phyloP scores from a whole-genome alignment of 306 rosid species.

The Dalbergia cochinchinensis region DNA sequence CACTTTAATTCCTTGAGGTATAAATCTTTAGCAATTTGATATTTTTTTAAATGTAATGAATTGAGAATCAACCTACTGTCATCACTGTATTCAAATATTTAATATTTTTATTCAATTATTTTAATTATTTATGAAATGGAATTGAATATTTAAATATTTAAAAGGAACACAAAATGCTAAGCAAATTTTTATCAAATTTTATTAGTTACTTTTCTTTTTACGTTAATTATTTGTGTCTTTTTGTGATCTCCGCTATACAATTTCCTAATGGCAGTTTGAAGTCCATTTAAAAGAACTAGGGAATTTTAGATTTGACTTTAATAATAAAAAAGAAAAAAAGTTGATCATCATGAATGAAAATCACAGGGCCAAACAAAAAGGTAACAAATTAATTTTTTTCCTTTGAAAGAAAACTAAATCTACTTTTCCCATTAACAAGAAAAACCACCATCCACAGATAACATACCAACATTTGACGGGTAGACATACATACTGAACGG shows the following conservation, averaged over 20 bases:
- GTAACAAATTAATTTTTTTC: background rate
- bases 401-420: background rate
- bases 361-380: background rate
- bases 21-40: too few relatives aligned
- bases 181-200: too few relatives aligned
- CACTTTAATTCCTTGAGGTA: too few relatives aligned
- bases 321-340: background rate
- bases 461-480: conserved; percentile 31
- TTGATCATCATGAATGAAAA: background rate
- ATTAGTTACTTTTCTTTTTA: too few relatives aligned
- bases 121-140: too few relatives aligned
- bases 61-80: too few relatives aligned
- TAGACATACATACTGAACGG: background rate
- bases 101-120: too few relatives aligned
- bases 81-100: too few relatives aligned
- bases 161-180: too few relatives aligned
- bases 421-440: background rate
- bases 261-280: background rate
- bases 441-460: conserved; percentile 16
- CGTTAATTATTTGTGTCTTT: too few relatives aligned
- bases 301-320: background rate
- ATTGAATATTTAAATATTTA: too few relatives aligned
- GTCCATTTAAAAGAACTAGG: background rate
- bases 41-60: too few relatives aligned
- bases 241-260: background rate